Percentiles rank a stretch among this genome's conserved stretches.
phyloP scores from a whole-genome alignment of 495 filamentous ascomycete species.

The Aspergillus bridgeri region DNA sequence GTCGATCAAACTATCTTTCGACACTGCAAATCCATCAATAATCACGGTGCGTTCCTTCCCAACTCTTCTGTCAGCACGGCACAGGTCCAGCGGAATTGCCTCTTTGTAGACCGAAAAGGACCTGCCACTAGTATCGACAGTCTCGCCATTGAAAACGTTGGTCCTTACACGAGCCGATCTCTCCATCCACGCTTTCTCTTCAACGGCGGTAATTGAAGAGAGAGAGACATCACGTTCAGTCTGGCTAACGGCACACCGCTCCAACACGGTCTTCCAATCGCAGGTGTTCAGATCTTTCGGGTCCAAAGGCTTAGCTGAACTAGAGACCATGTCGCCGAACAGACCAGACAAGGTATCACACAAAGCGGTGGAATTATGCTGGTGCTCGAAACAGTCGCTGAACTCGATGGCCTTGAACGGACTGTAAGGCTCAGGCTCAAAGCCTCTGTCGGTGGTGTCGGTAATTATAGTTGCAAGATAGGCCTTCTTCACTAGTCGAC shows the following conservation, averaged over 20 bases:
- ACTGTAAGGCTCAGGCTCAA: not conserved
- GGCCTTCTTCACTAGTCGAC: constrained; percentile 62
- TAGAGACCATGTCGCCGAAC: not conserved
- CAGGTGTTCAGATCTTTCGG: not conserved
- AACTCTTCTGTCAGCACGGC: constrained; percentile 33
- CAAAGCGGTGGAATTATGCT: constrained; percentile 24
- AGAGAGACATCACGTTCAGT: not conserved
- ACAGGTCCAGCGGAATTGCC: constrained; percentile 29
- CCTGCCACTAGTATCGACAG: constrained; percentile 23
- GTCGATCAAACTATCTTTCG: constrained; percentile 50
- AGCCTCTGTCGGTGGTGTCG: constrained; percentile 27
- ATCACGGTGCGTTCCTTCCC: constrained; percentile 60
- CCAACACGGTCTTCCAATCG: not conserved
- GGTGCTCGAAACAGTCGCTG: constrained; percentile 9
- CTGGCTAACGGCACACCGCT: constrained; percentile 1
- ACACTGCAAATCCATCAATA: constrained; percentile 57
- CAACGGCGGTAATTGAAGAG: constrained; percentile 30
- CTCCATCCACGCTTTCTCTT: constrained; percentile 56
- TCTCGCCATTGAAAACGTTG: constrained; percentile 53
- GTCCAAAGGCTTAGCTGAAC: not conserved
- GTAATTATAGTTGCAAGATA: constrained; percentile 63
- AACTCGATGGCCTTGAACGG: not conserved
- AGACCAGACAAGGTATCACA: not conserved
- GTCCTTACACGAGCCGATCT: constrained; percentile 58
- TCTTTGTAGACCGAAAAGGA: constrained; percentile 36